A percentile compares a stretch with the other conserved stretches of the same genome.
phyloP scores from a whole-genome alignment of 1,284 basidiomycete genomes.

The Sporisorium exsertum region DNA sequence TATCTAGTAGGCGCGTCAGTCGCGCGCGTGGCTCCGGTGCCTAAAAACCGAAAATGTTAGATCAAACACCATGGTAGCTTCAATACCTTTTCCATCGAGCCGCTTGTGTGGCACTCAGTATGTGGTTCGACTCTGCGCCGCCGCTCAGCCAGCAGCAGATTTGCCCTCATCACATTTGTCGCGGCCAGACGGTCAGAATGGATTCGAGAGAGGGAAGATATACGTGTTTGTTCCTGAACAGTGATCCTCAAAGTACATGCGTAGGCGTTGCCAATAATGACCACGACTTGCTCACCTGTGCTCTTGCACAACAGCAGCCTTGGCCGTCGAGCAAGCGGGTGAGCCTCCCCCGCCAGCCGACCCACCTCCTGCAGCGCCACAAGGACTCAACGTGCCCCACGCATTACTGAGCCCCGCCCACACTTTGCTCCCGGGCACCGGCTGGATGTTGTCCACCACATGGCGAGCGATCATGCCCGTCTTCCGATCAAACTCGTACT shows the following conservation, averaged over 20 bases:
- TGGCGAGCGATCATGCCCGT: constrained; percentile 62
- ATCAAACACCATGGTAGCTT: too few relatives aligned
- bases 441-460: constrained; percentile 65
- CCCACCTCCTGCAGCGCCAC: constrained; percentile 22
- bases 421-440: constrained; percentile 59
- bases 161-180: too few relatives aligned
- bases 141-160: too few relatives aligned
- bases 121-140: too few relatives aligned
- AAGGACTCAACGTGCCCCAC: constrained; percentile 38
- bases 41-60: constrained; percentile 1
- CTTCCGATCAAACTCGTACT: constrained; percentile 60
- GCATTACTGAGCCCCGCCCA: constrained; percentile 46
- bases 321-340: constrained; percentile 16
- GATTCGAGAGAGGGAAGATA: not conserved
- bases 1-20: constrained; percentile 1
- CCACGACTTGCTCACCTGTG: not conserved
- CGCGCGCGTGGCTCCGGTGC: constrained; percentile 5
- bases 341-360: constrained; percentile 18
- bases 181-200: too few relatives aligned
- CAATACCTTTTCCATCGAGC: too few relatives aligned
- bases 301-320: not conserved
- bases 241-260: not conserved
- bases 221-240: not conserved
- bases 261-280: not conserved
- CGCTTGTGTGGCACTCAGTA: too few relatives aligned